A percentile compares a stretch with the other conserved stretches of the same genome.
These are phyloP conservation scores for Amauroascus verrucosus DNA, from an alignment of 2,329 filamentous ascomycete species.

Conservation along the genomic window DNA sequence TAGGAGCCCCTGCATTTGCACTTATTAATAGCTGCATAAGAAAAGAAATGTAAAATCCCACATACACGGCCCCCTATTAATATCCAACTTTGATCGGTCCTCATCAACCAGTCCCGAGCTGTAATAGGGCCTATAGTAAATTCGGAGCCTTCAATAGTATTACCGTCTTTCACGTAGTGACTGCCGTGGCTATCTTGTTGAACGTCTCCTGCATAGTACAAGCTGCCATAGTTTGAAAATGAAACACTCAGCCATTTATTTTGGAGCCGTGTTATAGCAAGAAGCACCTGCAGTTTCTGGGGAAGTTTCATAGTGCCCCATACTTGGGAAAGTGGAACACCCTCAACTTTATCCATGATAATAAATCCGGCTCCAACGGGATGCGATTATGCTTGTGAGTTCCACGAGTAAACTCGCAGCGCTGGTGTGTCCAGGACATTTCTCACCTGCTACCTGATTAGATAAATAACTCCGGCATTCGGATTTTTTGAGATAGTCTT, in stretches of 20 bases:
- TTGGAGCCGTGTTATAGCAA: slow-evolving; percentile 22
- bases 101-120: slow-evolving; percentile 24
- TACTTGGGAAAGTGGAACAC: slow-evolving; percentile 20
- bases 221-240: slow-evolving; percentile 25
- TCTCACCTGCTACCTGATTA: slow-evolving; percentile 18
- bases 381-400: slow-evolving; percentile 19
- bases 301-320: slow-evolving; percentile 20
- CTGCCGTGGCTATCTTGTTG: slow-evolving; percentile 18
- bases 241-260: slow-evolving; percentile 23
- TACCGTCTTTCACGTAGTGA: slow-evolving; percentile 21
- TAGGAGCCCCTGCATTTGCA: slow-evolving; percentile 21
- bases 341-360: slow-evolving; percentile 24
- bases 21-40: slow-evolving; percentile 15
- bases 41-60: slow-evolving; percentile 11
- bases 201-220: slow-evolving; percentile 22
- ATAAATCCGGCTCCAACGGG: slow-evolving; percentile 29
- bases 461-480: slow-evolving; percentile 13
- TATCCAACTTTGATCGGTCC: slow-evolving; percentile 20
- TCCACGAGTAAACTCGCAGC: slow-evolving; percentile 11
- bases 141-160: slow-evolving; percentile 16
- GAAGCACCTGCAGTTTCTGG: slow-evolving; percentile 22
- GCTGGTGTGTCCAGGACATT: slow-evolving; percentile 16
- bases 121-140: slow-evolving; percentile 24
- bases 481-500: not conserved
- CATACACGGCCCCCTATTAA: slow-evolving; percentile 24